Evolutionary conservation across 2,329 filamentous ascomycete species (phyloP), one percentile per base, ranked within the genome.

Genomic region (Fusarium protoensiforme): DNA sequence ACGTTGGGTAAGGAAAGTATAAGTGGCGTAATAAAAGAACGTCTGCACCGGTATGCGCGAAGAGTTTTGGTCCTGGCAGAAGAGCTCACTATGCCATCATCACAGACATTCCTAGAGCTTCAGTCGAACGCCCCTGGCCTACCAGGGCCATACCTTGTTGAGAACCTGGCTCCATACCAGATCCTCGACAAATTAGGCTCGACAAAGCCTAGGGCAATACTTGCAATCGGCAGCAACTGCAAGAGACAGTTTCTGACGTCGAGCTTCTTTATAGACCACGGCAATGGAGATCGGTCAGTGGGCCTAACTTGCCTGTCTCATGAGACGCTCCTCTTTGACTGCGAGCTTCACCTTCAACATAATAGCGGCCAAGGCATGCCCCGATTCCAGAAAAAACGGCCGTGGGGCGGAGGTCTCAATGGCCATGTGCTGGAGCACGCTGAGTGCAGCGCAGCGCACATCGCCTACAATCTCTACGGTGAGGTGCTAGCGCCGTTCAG

Each of bases 41-140:
- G n/a, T 35, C 31, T 14, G 11, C 31, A 48, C 11, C n/a, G n/a
- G 6, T 27, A n/a, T 14, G 46, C n/a, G 35, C 46, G 24, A 27
- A 20, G 20, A 20, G n/a, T 36, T 48, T 46, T n/a, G n/a, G n/a
- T 5, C 7, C 35, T 46, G n/a, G 13, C 14, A 56, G 33, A 48
- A 31, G 24, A 51, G 54, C 36, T 14, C 9, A 62, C 35, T 18
- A 54, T 65, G 48, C 5, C 57, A 14, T 46, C 27, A 18, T 13
- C 33, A 13, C n/a, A 48, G n/a, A 27, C 29, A 46, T 56, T 66
- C n/a, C 16, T 68, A 31, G 36, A 68, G 31, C 56, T 68, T n/a
- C 46, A 51, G 13, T 68, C 38, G 3, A 68, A 31, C 22, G 61
- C 61, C 11, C 65, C 61, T 5, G 61, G 61, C 16, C 31, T 68